Conservation (phyloP, 2,329 filamentous ascomycete species). For the Balansia obtecta region DNA sequence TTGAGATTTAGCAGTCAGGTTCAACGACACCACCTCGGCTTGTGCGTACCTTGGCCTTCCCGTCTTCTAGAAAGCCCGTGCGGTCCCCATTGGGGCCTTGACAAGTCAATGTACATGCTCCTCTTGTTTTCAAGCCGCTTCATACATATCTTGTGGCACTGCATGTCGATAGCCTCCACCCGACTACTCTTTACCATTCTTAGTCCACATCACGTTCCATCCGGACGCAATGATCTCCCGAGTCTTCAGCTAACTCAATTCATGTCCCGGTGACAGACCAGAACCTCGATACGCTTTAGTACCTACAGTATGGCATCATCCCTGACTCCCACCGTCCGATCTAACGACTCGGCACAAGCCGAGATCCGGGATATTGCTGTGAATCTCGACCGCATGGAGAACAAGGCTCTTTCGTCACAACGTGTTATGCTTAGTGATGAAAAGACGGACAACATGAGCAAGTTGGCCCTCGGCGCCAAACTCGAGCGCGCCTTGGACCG, state of each 20-base stretch:
- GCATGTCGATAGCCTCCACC: not conserved
- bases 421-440: conserved; percentile 59
- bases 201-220: not conserved
- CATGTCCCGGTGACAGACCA: conserved; percentile 26
- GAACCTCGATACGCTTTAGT: conserved; percentile 44
- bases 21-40: conserved; percentile 1
- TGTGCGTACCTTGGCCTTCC: conserved; percentile 4
- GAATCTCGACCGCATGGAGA: conserved; percentile 77
- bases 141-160: not conserved
- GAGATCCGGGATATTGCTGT: conserved; percentile 60
- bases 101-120: not conserved
- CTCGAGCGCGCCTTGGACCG: conserved; percentile 77
- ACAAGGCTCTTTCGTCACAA: conserved; percentile 73
- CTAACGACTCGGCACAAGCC: conserved; percentile 40
- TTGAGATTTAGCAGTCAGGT: not conserved
- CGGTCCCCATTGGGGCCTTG: not conserved
- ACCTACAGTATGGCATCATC: conserved; percentile 48
- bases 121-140: not conserved
- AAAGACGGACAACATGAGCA: conserved; percentile 71
- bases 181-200: not conserved
- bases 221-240: not conserved
- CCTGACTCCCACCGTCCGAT: conserved; percentile 44
- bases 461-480: conserved; percentile 81
- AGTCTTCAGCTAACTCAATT: conserved; percentile 3
- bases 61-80: not conserved